Evolutionary conservation across 345 rosid species (phyloP), one percentile per base, ranked within the genome.

Genomic region (Brassica rapa): DNA sequence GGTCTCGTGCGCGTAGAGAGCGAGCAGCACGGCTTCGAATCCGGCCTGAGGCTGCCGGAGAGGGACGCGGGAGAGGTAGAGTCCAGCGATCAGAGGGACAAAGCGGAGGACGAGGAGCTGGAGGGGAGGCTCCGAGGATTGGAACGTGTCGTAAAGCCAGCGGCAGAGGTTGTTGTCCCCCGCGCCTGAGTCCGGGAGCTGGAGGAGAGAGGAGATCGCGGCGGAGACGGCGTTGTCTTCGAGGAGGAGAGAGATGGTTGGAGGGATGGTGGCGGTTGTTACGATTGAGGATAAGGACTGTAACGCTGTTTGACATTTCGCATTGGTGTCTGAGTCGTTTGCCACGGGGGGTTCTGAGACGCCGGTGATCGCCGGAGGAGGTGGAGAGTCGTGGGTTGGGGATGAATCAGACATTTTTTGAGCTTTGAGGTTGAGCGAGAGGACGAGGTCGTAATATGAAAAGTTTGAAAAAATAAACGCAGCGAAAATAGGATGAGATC

Each of bases 141-240:
- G 95, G 80, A 94, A 92, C 2, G 97, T 89, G 65, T 94, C 95
- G 79, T 91, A 94, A 57, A 94, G 89, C 98, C 98, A 92, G 7
- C 95, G 90, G 68, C 95, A 94, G 71, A 92, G 93, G 73, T 85
- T 88, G 80, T 88, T 82, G 65, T 91, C 93, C 0, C 97, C 95
- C 35, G 97, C 79, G 60, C 98, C 97, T 19, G 97, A 89, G 33
- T 83, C 83, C 0, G 92, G 93, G 29, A 77, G 84, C 32, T 81
- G 89, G 77, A 92, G 93, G 80, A 88, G 94, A 72, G 88, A 7
- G 14, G 97, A 87, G 62, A 94, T 86, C 35, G 86, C 85, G 84
- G 90, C 59, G 76, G 87, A 83, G 78, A 91, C 72, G 62, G 83
- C 23, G 2, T 85, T 84, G 71, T 91, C 83, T 15, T 87, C 81